These are phyloP conservation scores for Puccinia brachypodii DNA, from an alignment of 1,284 basidiomycete genomes.

Conservation along the genomic window DNA sequence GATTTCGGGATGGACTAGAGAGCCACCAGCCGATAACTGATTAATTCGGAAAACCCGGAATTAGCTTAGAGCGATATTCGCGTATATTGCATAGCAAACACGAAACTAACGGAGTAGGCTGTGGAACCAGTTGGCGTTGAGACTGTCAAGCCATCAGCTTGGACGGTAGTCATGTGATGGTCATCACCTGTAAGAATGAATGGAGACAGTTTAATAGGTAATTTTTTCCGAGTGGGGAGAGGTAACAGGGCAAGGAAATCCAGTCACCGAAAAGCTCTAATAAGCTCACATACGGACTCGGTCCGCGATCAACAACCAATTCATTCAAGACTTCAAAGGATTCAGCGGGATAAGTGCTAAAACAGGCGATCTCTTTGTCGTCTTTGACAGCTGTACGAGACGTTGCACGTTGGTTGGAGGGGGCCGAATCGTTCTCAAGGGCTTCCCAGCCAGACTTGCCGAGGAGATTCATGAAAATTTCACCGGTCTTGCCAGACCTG, in stretches of 20 bases:
- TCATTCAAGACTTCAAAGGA: constrained; percentile 98
- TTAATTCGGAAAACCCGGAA: neutral
- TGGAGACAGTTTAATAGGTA: neutral
- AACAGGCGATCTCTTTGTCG: constrained; percentile 98
- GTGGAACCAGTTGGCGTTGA: constrained; percentile 98
- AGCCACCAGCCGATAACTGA: constrained; percentile 92
- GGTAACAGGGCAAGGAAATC: neutral
- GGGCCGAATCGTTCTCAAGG: constrained; percentile 71
- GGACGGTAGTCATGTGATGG: constrained; percentile 98
- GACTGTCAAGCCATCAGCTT: constrained; percentile 93
- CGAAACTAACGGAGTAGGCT: constrained; percentile 78
- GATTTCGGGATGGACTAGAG: constrained; percentile 95
- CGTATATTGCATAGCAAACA: neutral
- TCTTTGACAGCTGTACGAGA: constrained; percentile 53
- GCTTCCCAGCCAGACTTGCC: constrained; percentile 90
- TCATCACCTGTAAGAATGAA: constrained; percentile 74
- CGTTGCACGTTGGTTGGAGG: constrained; percentile 1
- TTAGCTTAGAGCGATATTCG: neutral
- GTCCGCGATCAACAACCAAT: constrained; percentile 94
- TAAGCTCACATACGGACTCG: constrained; percentile 94
- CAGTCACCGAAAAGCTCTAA: constrained; percentile 86
- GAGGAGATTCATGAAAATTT: constrained; percentile 88
- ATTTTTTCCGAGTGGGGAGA: neutral
- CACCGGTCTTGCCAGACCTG: constrained; percentile 84
- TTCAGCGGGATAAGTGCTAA: constrained; percentile 89